Base-by-base conservation (phyloP, 805 yeast genomes). In the Pichia phayaonensis region DNA sequence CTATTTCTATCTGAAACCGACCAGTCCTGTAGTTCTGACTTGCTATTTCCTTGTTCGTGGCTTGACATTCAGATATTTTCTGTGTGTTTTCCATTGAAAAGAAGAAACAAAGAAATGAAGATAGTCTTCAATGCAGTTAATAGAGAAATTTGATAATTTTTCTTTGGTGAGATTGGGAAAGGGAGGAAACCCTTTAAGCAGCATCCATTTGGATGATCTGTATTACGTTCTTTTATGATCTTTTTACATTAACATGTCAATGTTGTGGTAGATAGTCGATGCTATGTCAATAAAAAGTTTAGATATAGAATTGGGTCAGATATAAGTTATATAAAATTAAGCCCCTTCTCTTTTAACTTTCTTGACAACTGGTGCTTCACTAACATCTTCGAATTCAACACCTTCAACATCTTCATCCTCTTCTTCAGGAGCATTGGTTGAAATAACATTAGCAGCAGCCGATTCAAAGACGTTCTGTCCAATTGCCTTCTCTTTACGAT, bases 341-440 rank as follows among this genome's bases (percentile, higher is more conserved):
- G 12, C 18, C 36, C 43, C 44, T 22, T 51, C 49, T 7, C 18
- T 36, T 39, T 53, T 56, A 11, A 31, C 48, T 29, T 53, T 48
- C 49, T 57, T 55, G 4, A 42, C 15, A 20, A 29, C 21, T 6
- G 54, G 53, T 16, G 50, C 45, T 29, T 52, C 61, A 36, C 54
- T 47, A 4, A 50, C 61, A 21, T 58, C 60, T 34, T 59, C 59
- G 22, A 55, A 56, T 41, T 55, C 56, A 5, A 48, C 44, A 21
- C 49, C 58, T n/a, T 51, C 59, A 21, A 53, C 29, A 39, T 58
- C 61, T 23, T 60, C 62, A 5, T 54, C 59, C 4, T 52, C 56
- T 8, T 48, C 50, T 18, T 53, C 52, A 21, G 43, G 47, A 6
- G 46, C 42, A 20, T 24, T 42, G 3, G 8, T 21, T 22, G 38